A percentile compares a stretch with the other conserved stretches of the same genome.
Evolutionary conservation across 495 filamentous ascomycete species (phyloP).

Genomic region (Delitschia confertaspora): DNA sequence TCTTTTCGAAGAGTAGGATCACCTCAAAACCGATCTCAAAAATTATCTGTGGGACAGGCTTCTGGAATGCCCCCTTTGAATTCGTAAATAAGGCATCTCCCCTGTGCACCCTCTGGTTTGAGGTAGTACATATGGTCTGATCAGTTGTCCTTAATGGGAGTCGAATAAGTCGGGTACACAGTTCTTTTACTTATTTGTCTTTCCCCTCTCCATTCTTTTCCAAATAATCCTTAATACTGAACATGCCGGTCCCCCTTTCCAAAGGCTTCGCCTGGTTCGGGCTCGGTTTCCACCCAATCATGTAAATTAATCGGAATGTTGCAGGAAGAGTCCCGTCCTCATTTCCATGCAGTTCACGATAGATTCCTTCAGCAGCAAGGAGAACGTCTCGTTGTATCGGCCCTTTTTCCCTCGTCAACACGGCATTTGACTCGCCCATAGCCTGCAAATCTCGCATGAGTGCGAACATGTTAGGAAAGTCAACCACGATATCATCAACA

Average conservation of each 20-base stretch:
- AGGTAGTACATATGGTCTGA: too few species aligned
- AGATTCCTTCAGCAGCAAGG: slow-evolving; percentile 81
- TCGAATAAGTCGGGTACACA: too few species aligned
- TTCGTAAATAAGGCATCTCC: too few species aligned
- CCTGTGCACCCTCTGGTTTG: too few species aligned
- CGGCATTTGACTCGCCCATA: slow-evolving; percentile 89
- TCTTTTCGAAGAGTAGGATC: too few species aligned
- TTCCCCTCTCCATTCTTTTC: slow-evolving; percentile 34
- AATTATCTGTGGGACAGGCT: too few species aligned
- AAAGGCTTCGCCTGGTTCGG: slow-evolving; percentile 69
- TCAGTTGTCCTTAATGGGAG: too few species aligned
- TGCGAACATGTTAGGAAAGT: slow-evolving; percentile 86
- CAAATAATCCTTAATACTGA: slow-evolving; percentile 74
- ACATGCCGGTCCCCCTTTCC: slow-evolving; percentile 68
- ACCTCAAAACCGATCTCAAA: too few species aligned
- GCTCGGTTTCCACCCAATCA: slow-evolving; percentile 97
- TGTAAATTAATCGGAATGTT: slow-evolving; percentile 86
- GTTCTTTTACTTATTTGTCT: too few species aligned
- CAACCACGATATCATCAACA: slow-evolving; percentile 92
- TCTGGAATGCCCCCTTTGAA: too few species aligned
- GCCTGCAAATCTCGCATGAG: slow-evolving; percentile 88
- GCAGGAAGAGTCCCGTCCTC: slow-evolving; percentile 67
- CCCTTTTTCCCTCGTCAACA: slow-evolving; percentile 67
- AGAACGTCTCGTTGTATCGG: slow-evolving; percentile 73
- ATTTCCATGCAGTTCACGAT: slow-evolving; percentile 71